Evolutionary conservation across 352 stramenopile species (phyloP).

Genomic region (Phytophthora sojae): DNA sequence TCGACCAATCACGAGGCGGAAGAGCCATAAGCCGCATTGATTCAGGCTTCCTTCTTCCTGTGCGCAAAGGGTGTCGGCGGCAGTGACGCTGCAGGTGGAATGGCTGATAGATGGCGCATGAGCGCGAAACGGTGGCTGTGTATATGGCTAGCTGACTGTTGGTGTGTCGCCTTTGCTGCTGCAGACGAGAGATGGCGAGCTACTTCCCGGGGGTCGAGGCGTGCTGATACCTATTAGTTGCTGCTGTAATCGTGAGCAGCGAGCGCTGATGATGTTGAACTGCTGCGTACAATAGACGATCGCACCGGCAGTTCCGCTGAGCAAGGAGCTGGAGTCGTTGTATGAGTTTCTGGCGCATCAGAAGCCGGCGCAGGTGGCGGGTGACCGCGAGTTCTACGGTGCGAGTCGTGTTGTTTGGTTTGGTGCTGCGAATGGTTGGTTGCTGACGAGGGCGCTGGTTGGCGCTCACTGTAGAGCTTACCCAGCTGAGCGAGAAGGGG

Average conservation of each 20-base stretch:
- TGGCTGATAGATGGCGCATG: neutral
- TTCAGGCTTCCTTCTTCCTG: no score
- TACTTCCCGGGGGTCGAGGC: conserved; percentile 33
- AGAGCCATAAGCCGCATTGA: neutral
- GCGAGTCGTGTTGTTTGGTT: neutral
- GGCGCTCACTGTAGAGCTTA: conserved; percentile 41
- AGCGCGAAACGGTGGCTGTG: neutral
- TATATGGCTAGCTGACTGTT: neutral
- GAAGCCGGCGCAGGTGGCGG: conserved; percentile 33
- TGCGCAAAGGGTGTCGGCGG: neutral
- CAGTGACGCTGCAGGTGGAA: neutral
- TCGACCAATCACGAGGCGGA: conserved; percentile 17
- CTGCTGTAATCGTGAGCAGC: neutral
- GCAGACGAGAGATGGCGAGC: conserved; percentile 24
- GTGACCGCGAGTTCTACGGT: conserved; percentile 59
- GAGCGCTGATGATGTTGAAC: neutral
- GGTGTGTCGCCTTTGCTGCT: neutral
- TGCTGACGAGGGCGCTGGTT: neutral
- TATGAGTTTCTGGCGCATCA: conserved; percentile 67
- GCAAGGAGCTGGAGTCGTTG: conserved; percentile 61
- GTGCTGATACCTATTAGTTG: neutral
- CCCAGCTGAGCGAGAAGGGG: conserved; percentile 66
- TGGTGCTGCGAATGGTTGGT: neutral
- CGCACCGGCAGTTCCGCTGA: conserved; percentile 53
- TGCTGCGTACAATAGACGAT: conserved; percentile 49